Evolutionary conservation across 75 land plant species (phyloP), one percentile per base, ranked within the genome.

Genomic region (Cryptomeria japonica): DNA sequence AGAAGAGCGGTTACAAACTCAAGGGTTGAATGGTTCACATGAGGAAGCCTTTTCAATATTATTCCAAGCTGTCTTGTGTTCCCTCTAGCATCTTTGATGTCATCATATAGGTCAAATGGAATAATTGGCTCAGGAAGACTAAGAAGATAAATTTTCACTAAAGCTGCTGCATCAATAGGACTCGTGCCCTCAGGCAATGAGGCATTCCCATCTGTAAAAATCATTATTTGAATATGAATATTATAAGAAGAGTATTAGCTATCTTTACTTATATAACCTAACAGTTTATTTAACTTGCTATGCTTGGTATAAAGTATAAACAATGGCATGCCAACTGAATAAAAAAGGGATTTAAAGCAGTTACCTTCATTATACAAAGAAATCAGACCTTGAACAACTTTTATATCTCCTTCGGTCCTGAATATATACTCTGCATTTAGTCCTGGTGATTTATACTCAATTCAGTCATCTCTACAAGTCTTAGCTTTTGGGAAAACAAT

Each of bases 101-200:
- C 94, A 84, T 93, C 89, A 86, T 93, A 94, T 31, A 92, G 87
- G 77, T 90, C 90, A 91, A 90, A 94, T n/a, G 95, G 94, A 12
- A 89, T 88, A 39, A 96, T 89, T 46, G 97, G 97, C 88, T 94
- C 95, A 82, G 97, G 97, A 85, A 96, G 93, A 89, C 96, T 94
- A 13, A 92, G 90, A 44, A 96, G 89, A 76, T 94, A 96, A 77
- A 90, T 90, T 88, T 96, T 96, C 6, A 93, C 85, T 6, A 96
- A 88, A 84, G 95, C 92, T 53, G 97, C 97, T 28, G 95, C 94
- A 89, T 96, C 95, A 86, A 96, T 73, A 42, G 97, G 94, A 77
- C 88, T 92, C 75, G 85, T 85, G 75, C 95, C 95, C 42, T 96
- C 97, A 38, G 97, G 97, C 61, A 96, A 87, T 41, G 90, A 38